Base-by-base conservation (phyloP, 2,329 filamentous ascomycete species). In the Nectriaceae sp. region DNA sequence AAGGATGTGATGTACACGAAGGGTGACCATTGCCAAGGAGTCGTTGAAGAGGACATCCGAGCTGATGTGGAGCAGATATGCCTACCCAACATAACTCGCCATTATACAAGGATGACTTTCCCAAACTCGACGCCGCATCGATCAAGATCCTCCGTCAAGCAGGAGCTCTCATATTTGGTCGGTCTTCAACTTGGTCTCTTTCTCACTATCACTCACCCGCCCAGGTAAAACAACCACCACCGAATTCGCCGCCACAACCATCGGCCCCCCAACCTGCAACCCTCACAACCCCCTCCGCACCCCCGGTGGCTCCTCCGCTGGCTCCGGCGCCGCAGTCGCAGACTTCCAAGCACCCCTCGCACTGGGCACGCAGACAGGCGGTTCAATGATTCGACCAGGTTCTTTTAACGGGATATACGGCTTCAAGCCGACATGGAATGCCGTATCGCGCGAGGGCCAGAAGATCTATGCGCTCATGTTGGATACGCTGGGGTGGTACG, bases 291-390 rank as follows among this genome's bases (percentile, higher is more conserved):
- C 70, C 2, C 75, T 73, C 0, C 76, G 86, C 4, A 87, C 84
- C 0, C 84, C 84, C 0, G 84, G 84, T 1, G 84, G 84, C 33
- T 87, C 83, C 0, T 86, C 82, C 0, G 83, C 82, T 0, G 84
- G 85, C 0, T 86, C 84, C 2, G 84, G 75, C 2, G 83, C 84
- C 0, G 83, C 82, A 1, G 83, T 88, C 1, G 83, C 71, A 13
- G 85, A 87, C 54, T 76, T 78, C 44, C 84, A 87, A 53, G 77
- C 75, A 1, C 79, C 83, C 0, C 59, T 88, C n/a, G 76, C 69
- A 0, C 67, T 88, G 0, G 84, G 83, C 1, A 85, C 83, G 0
- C 84, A 88, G 61, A 88, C 84, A 0, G 81, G 78, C 3, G 84
- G 84, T 1, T 83, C 79, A 52, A 80, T 73, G 0, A 79, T 88